Evolutionary conservation across 768 basidiomycete species (phyloP), one percentile per base, ranked within the genome.

Genomic region (Lactarius hatsudake): DNA sequence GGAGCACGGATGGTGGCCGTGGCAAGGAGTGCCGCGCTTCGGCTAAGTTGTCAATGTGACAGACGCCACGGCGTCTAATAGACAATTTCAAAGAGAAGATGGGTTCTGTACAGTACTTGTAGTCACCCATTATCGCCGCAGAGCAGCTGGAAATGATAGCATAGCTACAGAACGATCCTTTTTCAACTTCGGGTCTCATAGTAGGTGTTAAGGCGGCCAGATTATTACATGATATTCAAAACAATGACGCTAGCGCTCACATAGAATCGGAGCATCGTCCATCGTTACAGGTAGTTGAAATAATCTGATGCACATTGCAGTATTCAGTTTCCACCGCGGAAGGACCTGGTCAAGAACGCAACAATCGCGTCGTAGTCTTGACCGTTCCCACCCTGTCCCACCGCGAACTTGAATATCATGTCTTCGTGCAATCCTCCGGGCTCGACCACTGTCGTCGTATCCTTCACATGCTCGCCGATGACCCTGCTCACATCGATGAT

Each of bases 301-400:
- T 9, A 10, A 26, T 38, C 12, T 38, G 36, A 38, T 38, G 1
- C 6, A 51, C 10, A 13, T 5, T 13, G 18, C 32, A 56, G 30
- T 20, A 10, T 23, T 40, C 26, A 59, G 23, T 12, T 54, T 53
- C 13, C 20, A 13, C 17, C 48, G 8, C 23, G 48, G n/a, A 60
- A 34, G 20, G 51, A 54, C 17, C 30, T 45, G 3, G 30, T 17
- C 38, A 60, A 32, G 42, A 65, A 60, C 0, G 59, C 58, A 20
- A 55, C 17, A 8, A 42, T 55, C 48, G 51, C 53, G 55, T 61
- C 59, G 20, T 60, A 55, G 3, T 36, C 59, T 45, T 60, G 40
- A 18, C 64, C 58, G 40, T n/a, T 63, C 34, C 59, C 61, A 7
- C 65, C 65, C 32, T 61, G 53, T 1, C 32, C 36, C n/a, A 54